phyloP scores from a whole-genome alignment of 192 early-diverging fungal genomes.

The Chytriomyces hyalinus region DNA sequence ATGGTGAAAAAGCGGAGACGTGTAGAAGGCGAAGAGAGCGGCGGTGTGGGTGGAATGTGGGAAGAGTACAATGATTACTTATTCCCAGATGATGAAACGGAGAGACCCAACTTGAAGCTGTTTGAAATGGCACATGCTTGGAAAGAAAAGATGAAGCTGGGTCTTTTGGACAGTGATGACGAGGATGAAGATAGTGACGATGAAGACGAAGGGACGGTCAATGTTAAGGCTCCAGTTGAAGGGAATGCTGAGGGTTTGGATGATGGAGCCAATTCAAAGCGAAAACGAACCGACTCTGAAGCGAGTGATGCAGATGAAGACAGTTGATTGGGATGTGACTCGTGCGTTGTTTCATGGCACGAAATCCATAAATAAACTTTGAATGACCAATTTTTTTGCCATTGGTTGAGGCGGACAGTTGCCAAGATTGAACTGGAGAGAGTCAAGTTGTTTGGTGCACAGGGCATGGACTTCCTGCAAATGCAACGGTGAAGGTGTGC shows the following conservation, averaged over 20 bases:
- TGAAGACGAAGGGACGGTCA: neutral
- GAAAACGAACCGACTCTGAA: too few species aligned
- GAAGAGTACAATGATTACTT: slow-evolving; percentile 99
- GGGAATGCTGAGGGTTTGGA: neutral
- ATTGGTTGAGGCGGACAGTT: too few species aligned
- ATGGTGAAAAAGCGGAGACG: slow-evolving; percentile 88
- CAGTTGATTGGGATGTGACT: too few species aligned
- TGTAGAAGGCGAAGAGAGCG: slow-evolving; percentile 65
- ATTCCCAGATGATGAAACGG: slow-evolving; percentile 93
- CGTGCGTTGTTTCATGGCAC: too few species aligned
- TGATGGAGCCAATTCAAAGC: too few species aligned
- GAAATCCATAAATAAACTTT: too few species aligned
- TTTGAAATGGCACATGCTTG: slow-evolving; percentile 84
- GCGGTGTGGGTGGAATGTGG: slow-evolving; percentile 65
- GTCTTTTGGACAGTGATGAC: slow-evolving; percentile 25
- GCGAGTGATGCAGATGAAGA: too few species aligned
- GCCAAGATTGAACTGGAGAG: too few species aligned
- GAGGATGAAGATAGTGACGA: slow-evolving; percentile 35
- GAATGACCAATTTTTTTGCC: too few species aligned
- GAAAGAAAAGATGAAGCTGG: slow-evolving; percentile 44
- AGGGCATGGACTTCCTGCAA: too few species aligned
- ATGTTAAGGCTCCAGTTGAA: neutral
- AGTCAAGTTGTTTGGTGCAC: too few species aligned
- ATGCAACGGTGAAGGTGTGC: too few species aligned
- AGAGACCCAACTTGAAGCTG: slow-evolving; percentile 86